Conservation (phyloP, 148 eudicot species). For the Fagopyrum homotropicum region DNA sequence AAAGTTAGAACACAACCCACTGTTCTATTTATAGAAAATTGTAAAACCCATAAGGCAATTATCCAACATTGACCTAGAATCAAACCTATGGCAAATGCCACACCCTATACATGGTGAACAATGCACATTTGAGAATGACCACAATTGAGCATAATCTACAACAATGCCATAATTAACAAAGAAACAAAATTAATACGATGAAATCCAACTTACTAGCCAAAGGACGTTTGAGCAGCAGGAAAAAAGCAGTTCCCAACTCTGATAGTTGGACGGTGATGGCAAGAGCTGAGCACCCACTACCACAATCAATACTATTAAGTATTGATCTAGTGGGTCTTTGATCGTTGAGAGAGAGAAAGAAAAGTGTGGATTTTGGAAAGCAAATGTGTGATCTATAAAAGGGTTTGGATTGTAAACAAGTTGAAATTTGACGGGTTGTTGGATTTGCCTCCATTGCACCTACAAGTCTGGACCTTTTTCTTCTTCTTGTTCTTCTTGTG, state of each 20-base stretch:
- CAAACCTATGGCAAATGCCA: background rate
- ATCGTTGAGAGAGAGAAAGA: constrained; percentile 10
- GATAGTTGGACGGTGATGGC: constrained; percentile 10
- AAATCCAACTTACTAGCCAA: background rate
- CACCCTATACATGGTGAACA: background rate
- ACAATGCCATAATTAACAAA: background rate
- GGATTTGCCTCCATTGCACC: constrained; percentile 12
- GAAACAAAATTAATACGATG: background rate
- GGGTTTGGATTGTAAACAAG: constrained; percentile 4
- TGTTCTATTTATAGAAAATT: background rate
- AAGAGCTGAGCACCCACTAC: background rate
- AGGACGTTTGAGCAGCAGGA: background rate
- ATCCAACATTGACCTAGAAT: background rate
- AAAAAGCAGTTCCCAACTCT: constrained; percentile 12
- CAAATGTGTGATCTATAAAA: constrained; percentile 13
- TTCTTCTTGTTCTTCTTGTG: background rate
- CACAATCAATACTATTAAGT: constrained; percentile 11
- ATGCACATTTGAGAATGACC: constrained; percentile 7
- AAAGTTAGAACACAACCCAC: background rate
- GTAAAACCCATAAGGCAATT: constrained; percentile 1
- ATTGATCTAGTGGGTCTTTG: constrained; percentile 12
- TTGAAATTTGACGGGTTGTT: constrained; percentile 12
- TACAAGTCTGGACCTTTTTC: constrained; percentile 5
- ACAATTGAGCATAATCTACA: background rate
- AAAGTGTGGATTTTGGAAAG: background rate